Evolutionary conservation across 2,329 filamentous ascomycete species (phyloP), one percentile per base, ranked within the genome.

Genomic region (Monilinia fructigena): DNA sequence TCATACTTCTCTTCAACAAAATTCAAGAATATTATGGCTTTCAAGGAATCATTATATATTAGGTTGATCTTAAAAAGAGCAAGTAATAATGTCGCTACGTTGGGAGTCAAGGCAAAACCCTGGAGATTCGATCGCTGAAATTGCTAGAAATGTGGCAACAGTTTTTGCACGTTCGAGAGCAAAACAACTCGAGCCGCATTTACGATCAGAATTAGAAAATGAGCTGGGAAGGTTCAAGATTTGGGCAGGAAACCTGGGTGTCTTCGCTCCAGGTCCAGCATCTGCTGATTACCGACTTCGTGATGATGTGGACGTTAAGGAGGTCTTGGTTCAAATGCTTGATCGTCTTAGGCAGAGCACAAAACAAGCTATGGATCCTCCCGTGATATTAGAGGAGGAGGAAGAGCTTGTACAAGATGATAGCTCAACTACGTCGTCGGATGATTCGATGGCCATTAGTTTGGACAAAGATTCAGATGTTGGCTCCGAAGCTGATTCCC

Each of bases 361-460:
- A 11, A 60, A 60, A 48, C 42, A 60, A 50, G 56, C 56, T 18
- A 60, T 60, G 56, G 56, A 60, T 26, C 56, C 42, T 4, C 56
- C 42, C 18, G 42, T 48, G 4, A 60, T 60, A 48, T 47, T 48
- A 4, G 56, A 60, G 28, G 56, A 59, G 42, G 42, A 35, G 2
- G 42, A 48, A 28, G 20, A 26, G 4, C 16, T 7, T 35, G 42
- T 23, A 48, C 20, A 18, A 31, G 20, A 35, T 35, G 28, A 60
- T 23, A 23, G 14, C 20, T 48, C 56, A 18, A 47, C n/a, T 18
- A 23, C 42, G 23, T 60, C 56, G 18, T 59, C 55, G 6, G 56
- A 48, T 31, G 56, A 48, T n/a, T 60, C 56, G 28, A 60, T 60
- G 56, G 56, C 56, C 42, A 60, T 60, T 48, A 60, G 56, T 11